Base-by-base conservation (phyloP, 2,329 filamentous ascomycete species). In the Tympanopsis confertula region DNA sequence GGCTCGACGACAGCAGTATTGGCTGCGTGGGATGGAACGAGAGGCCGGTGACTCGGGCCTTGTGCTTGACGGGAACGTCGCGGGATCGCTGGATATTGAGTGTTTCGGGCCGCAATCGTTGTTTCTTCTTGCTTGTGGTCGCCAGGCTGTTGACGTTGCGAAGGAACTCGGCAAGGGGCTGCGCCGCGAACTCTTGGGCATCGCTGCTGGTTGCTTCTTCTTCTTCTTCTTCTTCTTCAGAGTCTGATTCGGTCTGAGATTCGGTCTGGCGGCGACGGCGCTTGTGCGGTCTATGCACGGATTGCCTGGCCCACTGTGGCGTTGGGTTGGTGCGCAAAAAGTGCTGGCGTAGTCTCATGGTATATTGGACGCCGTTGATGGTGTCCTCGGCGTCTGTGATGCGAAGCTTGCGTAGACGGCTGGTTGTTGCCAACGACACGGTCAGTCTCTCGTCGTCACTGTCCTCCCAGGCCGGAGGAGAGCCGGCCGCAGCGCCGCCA, bases 381-480 rank as follows among this genome's bases (percentile, higher is more conserved):
- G 94, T 55, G 55, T 98, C 91, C 51, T 98, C 91, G 1, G 73
- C 74, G 52, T 89, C 86, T 2, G 77, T 80, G 36, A 79, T 67
- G 43, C 91, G 74, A 44, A 98, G 66, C 59, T 96, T 96, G 46
- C 88, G 76, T 53, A 95, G 58, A 45, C 84, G 74, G 35, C 78
- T 74, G 33, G 81, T 78, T 19, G 76, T 73, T 3, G 86, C 82
- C 28, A 98, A 69, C 13, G 89, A 96, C 36, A 98, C 71, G 5
- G 78, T 74, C 44, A 95, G 65, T 39, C 85, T 74, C 53, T 96
- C 91, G 53, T 98, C 91, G 50, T 98, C 91, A 57, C 88, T 96
- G 55, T 98, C 91, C 47, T 88, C 78, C 91, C 91, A 98, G 1
- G 78, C 84, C 3, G 80, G 69, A 15, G 66, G 64, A 32, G 70